A percentile compares a stretch with the other conserved stretches of the same genome.
Conservation (phyloP, 1,139 yeast species). For the Pichia sp. region DNA sequence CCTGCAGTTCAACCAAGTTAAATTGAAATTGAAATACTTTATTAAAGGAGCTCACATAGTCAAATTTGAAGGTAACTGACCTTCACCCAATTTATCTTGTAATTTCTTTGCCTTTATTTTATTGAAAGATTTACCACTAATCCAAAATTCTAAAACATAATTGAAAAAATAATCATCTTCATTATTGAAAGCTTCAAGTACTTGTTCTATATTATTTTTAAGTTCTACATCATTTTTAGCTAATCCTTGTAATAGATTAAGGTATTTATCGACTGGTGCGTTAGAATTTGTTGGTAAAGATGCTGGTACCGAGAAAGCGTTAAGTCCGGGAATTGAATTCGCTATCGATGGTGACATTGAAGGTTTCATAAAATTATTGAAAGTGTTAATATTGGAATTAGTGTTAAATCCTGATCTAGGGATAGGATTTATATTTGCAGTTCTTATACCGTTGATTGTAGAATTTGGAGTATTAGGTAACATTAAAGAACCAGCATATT, state of each 20-base stretch:
- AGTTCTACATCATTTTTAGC: conserved; percentile 28
- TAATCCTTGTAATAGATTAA: conserved; percentile 22
- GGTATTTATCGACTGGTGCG: conserved; percentile 23
- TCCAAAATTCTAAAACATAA: conserved; percentile 28
- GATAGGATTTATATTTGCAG: conserved; percentile 12
- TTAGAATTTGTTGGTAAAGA: conserved; percentile 8
- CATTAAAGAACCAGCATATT: conserved; percentile 19
- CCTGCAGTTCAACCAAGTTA: too few relatives aligned
- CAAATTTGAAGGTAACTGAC: conserved; percentile 12
- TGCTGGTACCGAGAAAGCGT: conserved; percentile 9
- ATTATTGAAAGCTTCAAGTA: conserved; percentile 25
- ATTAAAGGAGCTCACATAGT: conserved; percentile 6
- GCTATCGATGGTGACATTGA: conserved; percentile 10
- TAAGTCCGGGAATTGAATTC: conserved; percentile 16
- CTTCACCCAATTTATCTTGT: conserved; percentile 14
- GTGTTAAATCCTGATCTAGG: conserved; percentile 5
- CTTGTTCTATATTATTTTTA: conserved; percentile 20
- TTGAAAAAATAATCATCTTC: conserved; percentile 28
- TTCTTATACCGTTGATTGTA: conserved; percentile 1
- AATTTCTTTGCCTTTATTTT: conserved; percentile 22
- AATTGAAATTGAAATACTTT: not conserved
- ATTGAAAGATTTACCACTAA: conserved; percentile 26
- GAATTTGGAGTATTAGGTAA: conserved; percentile 12
- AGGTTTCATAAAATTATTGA: conserved; percentile 5
- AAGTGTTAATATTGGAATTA: conserved; percentile 1